Evolutionary conservation across 495 filamentous ascomycete genomes (phyloP).

Genomic region (Immersiella caudata): DNA sequence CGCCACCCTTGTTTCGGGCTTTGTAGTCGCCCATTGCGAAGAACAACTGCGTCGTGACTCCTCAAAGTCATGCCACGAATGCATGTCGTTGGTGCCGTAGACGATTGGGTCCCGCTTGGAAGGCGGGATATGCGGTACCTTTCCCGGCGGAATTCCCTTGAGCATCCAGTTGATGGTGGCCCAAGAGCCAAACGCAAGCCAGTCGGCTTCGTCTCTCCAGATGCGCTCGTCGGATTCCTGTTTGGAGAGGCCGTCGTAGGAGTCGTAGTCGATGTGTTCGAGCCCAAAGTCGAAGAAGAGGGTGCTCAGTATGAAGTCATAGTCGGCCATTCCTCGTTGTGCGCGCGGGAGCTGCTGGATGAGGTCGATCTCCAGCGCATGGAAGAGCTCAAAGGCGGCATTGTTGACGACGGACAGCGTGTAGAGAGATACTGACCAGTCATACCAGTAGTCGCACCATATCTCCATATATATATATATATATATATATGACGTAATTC

Average conservation of each 20-base stretch:
- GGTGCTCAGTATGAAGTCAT: conserved; percentile 31
- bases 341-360: conserved; percentile 16
- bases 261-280: conserved; percentile 34
- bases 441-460: conserved; percentile 36
- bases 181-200: conserved; percentile 25
- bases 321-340: conserved; percentile 23
- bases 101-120: conserved; percentile 9
- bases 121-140: conserved; percentile 19
- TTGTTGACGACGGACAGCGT: conserved; percentile 36
- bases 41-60: conserved; percentile 25
- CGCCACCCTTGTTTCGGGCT: conserved; percentile 24
- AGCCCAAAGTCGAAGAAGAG: conserved; percentile 31
- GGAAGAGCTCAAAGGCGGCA: conserved; percentile 38
- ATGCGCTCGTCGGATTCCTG: not conserved
- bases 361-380: conserved; percentile 35
- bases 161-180: conserved; percentile 12
- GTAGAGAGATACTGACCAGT: conserved; percentile 25
- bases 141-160: conserved; percentile 19
- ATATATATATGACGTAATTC: conserved; percentile 33
- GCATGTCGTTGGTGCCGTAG: conserved; percentile 26
- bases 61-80: conserved; percentile 23
- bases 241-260: conserved; percentile 18
- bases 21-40: conserved; percentile 28
- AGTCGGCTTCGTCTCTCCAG: conserved; percentile 26
- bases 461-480: no score